phyloP scores from a whole-genome alignment of 331 rosid species.

The Prunus yedoensis region DNA sequence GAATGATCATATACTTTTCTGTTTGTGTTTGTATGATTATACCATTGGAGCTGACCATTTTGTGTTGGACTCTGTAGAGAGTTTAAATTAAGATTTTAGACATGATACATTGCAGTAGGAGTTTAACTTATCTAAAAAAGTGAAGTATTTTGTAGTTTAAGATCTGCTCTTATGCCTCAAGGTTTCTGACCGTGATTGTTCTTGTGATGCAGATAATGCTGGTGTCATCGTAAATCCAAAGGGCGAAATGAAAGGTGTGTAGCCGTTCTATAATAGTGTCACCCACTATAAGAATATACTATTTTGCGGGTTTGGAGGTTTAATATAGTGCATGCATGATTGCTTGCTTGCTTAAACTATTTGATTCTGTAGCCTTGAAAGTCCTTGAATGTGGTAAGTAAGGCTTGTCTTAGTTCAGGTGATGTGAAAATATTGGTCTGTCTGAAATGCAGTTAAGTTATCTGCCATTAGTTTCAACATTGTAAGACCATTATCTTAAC shows the following conservation, averaged over 20 bases:
- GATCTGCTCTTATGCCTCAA: neutral
- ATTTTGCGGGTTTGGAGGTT: neutral
- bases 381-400: neutral
- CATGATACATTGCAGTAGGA: neutral
- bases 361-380: neutral
- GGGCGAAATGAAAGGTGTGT: constrained; percentile 84
- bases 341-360: neutral
- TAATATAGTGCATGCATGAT: neutral
- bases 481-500: neutral
- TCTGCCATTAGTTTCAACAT: neutral
- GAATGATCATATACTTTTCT: neutral
- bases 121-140: neutral
- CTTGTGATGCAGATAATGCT: constrained; percentile 63
- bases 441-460: neutral
- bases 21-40: neutral
- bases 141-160: neutral
- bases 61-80: neutral
- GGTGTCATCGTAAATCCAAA: constrained; percentile 88
- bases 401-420: neutral
- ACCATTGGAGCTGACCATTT: neutral
- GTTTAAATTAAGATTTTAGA: neutral
- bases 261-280: neutral
- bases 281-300: neutral
- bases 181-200: constrained; percentile 3
- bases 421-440: neutral